Evolutionary conservation across 176 grass and related monocot species (phyloP).

Genomic region (Miscanthus lutarioriparius): DNA sequence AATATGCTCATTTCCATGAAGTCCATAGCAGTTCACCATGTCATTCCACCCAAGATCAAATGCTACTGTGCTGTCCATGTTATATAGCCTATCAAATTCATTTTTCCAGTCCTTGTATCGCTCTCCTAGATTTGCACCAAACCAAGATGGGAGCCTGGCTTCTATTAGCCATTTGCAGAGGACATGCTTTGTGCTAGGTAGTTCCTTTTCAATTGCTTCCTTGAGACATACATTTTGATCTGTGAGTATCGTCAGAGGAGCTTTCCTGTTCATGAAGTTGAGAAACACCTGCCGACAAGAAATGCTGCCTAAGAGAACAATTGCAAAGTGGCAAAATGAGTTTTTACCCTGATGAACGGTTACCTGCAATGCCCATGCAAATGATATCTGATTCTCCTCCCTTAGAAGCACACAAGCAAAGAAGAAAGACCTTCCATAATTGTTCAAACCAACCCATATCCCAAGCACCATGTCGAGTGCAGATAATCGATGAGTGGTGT

Average conservation of each 20-base stretch:
- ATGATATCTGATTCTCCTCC: slow-evolving; percentile 53
- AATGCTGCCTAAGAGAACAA: slow-evolving; percentile 5
- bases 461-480: slow-evolving; percentile 54
- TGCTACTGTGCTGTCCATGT: slow-evolving; percentile 50
- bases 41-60: slow-evolving; percentile 71
- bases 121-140: slow-evolving; percentile 56
- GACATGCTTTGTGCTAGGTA: slow-evolving; percentile 68
- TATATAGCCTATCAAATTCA: slow-evolving; percentile 60
- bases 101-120: slow-evolving; percentile 55
- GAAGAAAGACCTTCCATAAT: slow-evolving; percentile 62
- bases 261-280: slow-evolving; percentile 74
- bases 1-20: slow-evolving; percentile 66
- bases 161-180: slow-evolving; percentile 57
- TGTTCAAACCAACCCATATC: slow-evolving; percentile 79
- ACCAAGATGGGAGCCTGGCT: slow-evolving; percentile 63
- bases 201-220: slow-evolving; percentile 64
- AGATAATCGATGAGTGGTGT: slow-evolving; percentile 53
- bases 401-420: slow-evolving; percentile 49
- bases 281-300: slow-evolving; percentile 72
- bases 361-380: slow-evolving; percentile 70
- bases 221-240: slow-evolving; percentile 62
- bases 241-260: slow-evolving; percentile 64
- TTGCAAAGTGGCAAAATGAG: neutral
- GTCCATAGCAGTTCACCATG: slow-evolving; percentile 57
- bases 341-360: slow-evolving; percentile 15